Conservation (phyloP, 805 yeast genomes). For the Lachancea thermotolerans region DNA sequence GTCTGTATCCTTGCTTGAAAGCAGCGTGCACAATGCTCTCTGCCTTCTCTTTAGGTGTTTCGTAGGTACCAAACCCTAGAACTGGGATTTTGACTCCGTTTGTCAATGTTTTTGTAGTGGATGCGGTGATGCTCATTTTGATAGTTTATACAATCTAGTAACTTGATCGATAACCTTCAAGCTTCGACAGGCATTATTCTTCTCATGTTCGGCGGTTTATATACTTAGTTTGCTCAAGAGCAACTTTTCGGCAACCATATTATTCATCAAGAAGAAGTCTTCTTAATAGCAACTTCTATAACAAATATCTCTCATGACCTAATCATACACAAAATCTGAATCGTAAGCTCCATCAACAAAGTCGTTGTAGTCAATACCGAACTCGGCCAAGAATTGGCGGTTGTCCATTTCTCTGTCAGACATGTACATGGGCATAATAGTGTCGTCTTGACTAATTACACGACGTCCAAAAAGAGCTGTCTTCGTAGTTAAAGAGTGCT, state of each 20-base stretch:
- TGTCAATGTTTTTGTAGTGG: conserved; percentile 22
- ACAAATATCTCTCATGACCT: not conserved
- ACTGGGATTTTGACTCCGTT: conserved; percentile 61
- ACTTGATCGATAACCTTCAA: not conserved
- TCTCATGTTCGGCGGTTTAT: no score
- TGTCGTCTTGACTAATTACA: conserved; percentile 18
- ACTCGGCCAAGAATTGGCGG: conserved; percentile 14
- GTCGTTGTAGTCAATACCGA: conserved; percentile 14
- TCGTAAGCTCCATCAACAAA: conserved; percentile 7
- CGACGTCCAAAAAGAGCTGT: conserved; percentile 22
- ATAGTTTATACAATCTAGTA: not conserved
- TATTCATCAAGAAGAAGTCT: no score
- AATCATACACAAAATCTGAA: not conserved
- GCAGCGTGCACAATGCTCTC: conserved; percentile 70
- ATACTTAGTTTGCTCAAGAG: no score
- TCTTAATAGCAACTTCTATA: no score
- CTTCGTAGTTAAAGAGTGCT: conserved; percentile 19
- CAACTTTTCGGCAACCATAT: no score
- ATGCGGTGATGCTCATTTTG: conserved; percentile 4
- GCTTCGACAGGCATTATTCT: no score
- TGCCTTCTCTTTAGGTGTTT: conserved; percentile 50
- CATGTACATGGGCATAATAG: conserved; percentile 20
- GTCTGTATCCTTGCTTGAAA: conserved; percentile 75
- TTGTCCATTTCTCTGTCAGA: conserved; percentile 7
- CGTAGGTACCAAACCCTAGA: conserved; percentile 70